Base-by-base conservation (phyloP, 2,329 filamentous ascomycete species). In the Calonectria pseudoturangicola region DNA sequence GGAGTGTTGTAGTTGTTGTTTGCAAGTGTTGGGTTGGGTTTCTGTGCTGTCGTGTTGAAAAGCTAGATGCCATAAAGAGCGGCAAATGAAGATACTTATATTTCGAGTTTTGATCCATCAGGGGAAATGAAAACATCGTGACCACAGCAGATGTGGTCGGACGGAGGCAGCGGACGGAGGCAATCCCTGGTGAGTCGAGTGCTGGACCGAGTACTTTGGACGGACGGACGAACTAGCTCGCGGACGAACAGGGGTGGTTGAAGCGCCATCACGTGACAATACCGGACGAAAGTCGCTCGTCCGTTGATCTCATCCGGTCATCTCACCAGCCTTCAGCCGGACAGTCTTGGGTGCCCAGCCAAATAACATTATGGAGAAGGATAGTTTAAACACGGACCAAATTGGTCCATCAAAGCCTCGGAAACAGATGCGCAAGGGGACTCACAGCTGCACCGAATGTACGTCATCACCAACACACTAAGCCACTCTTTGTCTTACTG, bases 361-460 rank as follows among this genome's bases (percentile, higher is more conserved):
- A 60, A 27, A 15, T 41, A 13, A 18, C 21, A 3, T 9, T 16
- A 60, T 60, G 54, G 54, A 60, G 15, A 41, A 28, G 9, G 21
- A 18, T 4, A 27, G 12, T 7, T 21, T 48, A 9, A 36, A 16
- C 21, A 47, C 36, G 48, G 58, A 68, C 30, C 66, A 36, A 33
- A 48, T 8, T 15, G 41, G 36, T 41, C 43, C 50, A 8, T 3
- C 15, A 27, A 56, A 13, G 15, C 12, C 30, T 33, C 68, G 69
- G 16, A 80, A 71, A 60, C 47, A 41, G 13, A 79, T 80, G 78
- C 73, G 79, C 8, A 80, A 78, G 56, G 79, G 79, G 30, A 81
- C 79, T 2, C 75, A 66, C 45, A 81, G 79, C 67, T 81, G 79
- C 64, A 73, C 70, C 18, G 77, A 81, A 71, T 81, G 79, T 76